Evolutionary conservation across 352 stramenopile species (phyloP), one percentile per base, ranked within the genome.

Genomic region (Phytophthora fragariae): DNA sequence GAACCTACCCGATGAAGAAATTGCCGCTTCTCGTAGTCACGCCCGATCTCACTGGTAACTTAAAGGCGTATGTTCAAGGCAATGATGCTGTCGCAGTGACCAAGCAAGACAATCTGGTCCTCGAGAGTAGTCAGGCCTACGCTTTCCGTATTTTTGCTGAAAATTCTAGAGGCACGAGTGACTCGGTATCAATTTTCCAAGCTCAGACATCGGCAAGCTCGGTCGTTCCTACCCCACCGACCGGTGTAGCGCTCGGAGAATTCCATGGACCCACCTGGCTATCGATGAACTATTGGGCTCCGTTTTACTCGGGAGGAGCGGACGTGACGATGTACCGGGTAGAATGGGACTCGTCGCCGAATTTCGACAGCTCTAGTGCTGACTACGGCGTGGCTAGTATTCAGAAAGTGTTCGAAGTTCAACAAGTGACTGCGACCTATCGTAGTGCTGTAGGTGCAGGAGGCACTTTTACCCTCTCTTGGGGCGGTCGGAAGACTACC

Each of bases 401-500:
- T 14, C 81, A 96, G 68, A 93, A 98, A 62, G 77, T 81, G 9
- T 88, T 86, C 24, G 97, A 99, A 81, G 92, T 98, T 7, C 97
- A 99, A 76, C 85, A 97, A 68, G 86, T 98, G 10, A 85, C 70
- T 1, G 89, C 76, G 33, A 83, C 57, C 17, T 93, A 88, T 60
- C 77, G 87, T 21, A 96, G 82, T 59, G 92, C 82, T 72, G 77
- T 75, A 78, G 71, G 71, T 5, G 81, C 80, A 11, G 85, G 85
- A 19, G 97, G 97, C 3, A 97, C 89, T 6, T 99, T 99, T 75
- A 94, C 82, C n/a, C 75, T 99, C 1, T 89, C 91, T 1, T 98
- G 93, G 90, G 97, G 97, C 44, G 95, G 95, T 2, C 84, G 78
- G 4, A 86, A 62, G 7, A 96, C 93, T 1, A 63, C 80, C 8